Evolutionary conservation across 192 early-diverging fungal species (phyloP).

Genomic region (Backusella tarrabulga): DNA sequence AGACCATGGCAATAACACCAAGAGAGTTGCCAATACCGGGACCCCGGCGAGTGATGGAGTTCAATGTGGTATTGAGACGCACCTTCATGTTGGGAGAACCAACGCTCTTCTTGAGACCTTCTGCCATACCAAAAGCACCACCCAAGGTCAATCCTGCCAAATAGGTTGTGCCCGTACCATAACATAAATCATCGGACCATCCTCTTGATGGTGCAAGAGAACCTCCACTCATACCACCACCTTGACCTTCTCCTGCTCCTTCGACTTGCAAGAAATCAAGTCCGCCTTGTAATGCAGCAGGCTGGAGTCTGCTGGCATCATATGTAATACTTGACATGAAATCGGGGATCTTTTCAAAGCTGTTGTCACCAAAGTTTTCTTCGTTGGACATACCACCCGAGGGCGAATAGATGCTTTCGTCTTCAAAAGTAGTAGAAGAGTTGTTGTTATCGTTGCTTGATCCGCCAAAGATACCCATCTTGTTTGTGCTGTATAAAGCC

Average conservation of each 20-base stretch:
- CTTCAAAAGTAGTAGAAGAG: neutral
- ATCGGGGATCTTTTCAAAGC: conserved; percentile 45
- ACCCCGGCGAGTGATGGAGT: conserved; percentile 81
- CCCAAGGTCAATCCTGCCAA: conserved; percentile 69
- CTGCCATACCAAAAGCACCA: conserved; percentile 73
- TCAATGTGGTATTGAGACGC: conserved; percentile 78
- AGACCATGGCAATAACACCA: conserved; percentile 80
- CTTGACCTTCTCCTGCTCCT: conserved; percentile 17
- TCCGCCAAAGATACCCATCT: conserved; percentile 13
- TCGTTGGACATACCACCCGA: neutral
- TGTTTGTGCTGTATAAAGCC: neutral
- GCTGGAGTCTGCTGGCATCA: conserved; percentile 44
- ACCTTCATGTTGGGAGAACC: conserved; percentile 68
- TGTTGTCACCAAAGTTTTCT: conserved; percentile 19
- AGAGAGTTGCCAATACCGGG: conserved; percentile 81
- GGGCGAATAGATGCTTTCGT: conserved; percentile 19
- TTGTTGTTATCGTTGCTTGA: neutral
- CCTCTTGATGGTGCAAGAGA: conserved; percentile 71
- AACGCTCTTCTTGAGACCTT: conserved; percentile 62
- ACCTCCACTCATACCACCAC: conserved; percentile 27
- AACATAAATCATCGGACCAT: conserved; percentile 80
- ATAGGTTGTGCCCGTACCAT: conserved; percentile 81
- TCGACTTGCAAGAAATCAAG: conserved; percentile 58
- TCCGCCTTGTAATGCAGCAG: conserved; percentile 53
- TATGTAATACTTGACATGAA: conserved; percentile 48